Conservation (phyloP, 768 basidiomycete genomes). For the Pholiota molesta region DNA sequence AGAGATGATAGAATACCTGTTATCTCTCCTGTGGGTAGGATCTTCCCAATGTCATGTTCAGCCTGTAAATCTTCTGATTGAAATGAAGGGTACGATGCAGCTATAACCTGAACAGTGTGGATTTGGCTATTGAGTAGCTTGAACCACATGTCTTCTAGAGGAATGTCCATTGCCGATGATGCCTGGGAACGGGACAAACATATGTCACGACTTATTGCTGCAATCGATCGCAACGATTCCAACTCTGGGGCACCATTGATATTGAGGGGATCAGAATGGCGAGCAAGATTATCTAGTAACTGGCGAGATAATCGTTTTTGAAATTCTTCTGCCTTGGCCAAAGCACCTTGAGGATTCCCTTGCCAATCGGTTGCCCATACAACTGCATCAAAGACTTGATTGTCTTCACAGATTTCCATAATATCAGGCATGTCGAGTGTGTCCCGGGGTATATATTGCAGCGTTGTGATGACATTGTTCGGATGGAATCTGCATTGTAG, state of each 20-base stretch:
- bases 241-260: slow-evolving; percentile 37
- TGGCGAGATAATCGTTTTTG: slow-evolving; percentile 51
- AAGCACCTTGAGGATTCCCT: slow-evolving; percentile 65
- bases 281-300: slow-evolving; percentile 42
- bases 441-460: slow-evolving; percentile 56
- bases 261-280: slow-evolving; percentile 20
- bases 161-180: slow-evolving; percentile 40
- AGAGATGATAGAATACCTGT: slow-evolving; percentile 50
- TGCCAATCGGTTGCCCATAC: slow-evolving; percentile 77
- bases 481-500: slow-evolving; percentile 79
- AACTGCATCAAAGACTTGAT: slow-evolving; percentile 71
- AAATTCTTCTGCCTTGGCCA: slow-evolving; percentile 66
- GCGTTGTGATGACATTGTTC: slow-evolving; percentile 57
- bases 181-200: slow-evolving; percentile 69
- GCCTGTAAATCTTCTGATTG: not conserved
- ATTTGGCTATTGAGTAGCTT: slow-evolving; percentile 82
- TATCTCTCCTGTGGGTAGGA: slow-evolving; percentile 3
- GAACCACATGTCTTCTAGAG: slow-evolving; percentile 89
- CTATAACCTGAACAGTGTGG: slow-evolving; percentile 69
- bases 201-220: slow-evolving; percentile 61
- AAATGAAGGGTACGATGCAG: not conserved
- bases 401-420: slow-evolving; percentile 65
- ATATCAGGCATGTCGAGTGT: slow-evolving; percentile 60
- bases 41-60: slow-evolving; percentile 10
- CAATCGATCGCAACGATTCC: slow-evolving; percentile 58